Evolutionary conservation across 768 basidiomycete species (phyloP).

Genomic region (Gloeophyllum trabeum): DNA sequence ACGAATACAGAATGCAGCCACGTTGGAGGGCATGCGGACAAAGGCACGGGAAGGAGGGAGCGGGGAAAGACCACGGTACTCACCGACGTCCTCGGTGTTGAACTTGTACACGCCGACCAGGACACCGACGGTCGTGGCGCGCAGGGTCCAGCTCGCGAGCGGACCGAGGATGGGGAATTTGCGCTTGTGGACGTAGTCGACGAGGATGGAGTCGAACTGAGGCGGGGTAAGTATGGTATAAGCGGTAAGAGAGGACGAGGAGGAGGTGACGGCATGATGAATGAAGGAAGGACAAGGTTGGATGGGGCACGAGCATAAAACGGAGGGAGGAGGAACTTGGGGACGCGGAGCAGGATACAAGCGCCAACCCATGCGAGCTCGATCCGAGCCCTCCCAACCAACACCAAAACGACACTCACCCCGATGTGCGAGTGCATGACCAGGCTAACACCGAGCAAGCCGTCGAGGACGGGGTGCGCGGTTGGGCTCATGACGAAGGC

Average conservation of each 20-base stretch:
- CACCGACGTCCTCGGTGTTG: slow-evolving; percentile 97
- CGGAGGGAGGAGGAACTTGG: too few relatives aligned
- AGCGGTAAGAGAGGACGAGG: too few relatives aligned
- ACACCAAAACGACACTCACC: slow-evolving; percentile 39
- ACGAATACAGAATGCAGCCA: neutral
- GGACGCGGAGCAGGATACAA: too few relatives aligned
- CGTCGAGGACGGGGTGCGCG: slow-evolving; percentile 81
- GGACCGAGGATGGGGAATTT: slow-evolving; percentile 84
- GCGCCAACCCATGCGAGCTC: too few relatives aligned
- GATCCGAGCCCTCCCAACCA: neutral
- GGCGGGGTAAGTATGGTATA: too few relatives aligned
- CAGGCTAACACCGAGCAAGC: slow-evolving; percentile 75
- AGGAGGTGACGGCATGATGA: too few relatives aligned
- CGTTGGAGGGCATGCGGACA: slow-evolving; percentile 6
- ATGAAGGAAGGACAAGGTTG: neutral
- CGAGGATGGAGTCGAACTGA: slow-evolving; percentile 66
- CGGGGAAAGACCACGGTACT: slow-evolving; percentile 15
- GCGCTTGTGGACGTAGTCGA: slow-evolving; percentile 88
- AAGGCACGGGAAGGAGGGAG: slow-evolving; percentile 8
- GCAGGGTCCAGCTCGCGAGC: slow-evolving; percentile 61
- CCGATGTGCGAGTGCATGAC: slow-evolving; percentile 96
- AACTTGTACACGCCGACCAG: slow-evolving; percentile 93
- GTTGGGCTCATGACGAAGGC: slow-evolving; percentile 73
- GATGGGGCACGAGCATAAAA: too few relatives aligned
- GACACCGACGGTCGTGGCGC: slow-evolving; percentile 67